phyloP scores from a whole-genome alignment of 805 yeast genomes.

The Starmerella floris region DNA sequence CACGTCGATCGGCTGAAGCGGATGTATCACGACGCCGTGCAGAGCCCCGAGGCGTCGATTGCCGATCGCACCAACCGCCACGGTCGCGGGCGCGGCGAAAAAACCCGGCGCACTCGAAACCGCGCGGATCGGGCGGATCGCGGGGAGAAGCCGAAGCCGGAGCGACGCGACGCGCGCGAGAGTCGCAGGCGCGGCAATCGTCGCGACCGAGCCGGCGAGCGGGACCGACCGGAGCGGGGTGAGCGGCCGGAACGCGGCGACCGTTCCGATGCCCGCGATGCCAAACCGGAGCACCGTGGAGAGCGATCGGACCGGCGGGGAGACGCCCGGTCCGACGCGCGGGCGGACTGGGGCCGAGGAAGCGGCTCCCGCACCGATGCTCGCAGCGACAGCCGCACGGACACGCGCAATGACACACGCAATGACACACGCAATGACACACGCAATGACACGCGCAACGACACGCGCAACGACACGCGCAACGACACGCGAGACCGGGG shows the following conservation, averaged over 20 bases:
- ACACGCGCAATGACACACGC: background rate
- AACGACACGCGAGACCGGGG: background rate
- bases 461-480: slow-evolving; percentile 1
- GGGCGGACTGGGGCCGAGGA: slow-evolving; percentile 2
- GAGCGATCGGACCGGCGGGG: background rate
- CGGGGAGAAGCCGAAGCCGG: background rate
- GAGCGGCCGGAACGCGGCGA: background rate
- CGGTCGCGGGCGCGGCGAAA: background rate
- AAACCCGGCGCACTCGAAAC: background rate
- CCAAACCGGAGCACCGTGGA: background rate
- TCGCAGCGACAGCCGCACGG: background rate
- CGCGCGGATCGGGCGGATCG: background rate
- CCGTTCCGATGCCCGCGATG: background rate
- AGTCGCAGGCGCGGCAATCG: background rate
- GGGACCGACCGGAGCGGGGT: background rate
- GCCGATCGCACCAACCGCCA: background rate
- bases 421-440: background rate
- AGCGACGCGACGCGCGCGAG: background rate
- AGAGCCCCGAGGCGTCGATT: background rate
- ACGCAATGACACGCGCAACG: background rate
- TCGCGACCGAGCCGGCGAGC: background rate
- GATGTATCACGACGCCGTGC: background rate
- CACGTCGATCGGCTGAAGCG: background rate
- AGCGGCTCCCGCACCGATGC: background rate
- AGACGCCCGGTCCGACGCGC: slow-evolving; percentile 1